phyloP scores from a whole-genome alignment of 257 asterid genomes.

The Cynanchum wilfordii region DNA sequence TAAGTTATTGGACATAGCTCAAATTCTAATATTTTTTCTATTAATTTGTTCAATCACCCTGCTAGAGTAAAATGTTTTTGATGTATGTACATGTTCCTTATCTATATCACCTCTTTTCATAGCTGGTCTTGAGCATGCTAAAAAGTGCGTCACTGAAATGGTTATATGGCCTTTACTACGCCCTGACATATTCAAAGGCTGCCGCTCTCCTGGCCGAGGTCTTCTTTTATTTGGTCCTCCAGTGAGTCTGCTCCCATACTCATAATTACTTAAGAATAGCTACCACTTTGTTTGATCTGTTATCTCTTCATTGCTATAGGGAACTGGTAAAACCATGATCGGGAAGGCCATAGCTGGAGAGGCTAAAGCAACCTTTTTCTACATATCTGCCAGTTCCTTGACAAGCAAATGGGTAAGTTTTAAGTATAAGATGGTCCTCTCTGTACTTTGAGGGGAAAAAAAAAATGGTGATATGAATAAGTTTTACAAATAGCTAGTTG shows the following conservation, averaged over 20 bases:
- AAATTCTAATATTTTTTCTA: not conserved
- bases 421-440: not conserved
- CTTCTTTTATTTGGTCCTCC: constrained; percentile 99
- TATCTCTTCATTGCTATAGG: constrained; percentile 46
- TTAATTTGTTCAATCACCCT: not conserved
- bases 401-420: constrained; percentile 95
- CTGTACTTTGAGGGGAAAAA: not conserved
- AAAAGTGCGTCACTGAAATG: constrained; percentile 98
- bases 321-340: constrained; percentile 99
- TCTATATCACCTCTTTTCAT: constrained; percentile 11
- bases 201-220: constrained; percentile 99
- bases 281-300: constrained; percentile 18
- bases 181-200: constrained; percentile 94
- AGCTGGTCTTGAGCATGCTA: constrained; percentile 99
- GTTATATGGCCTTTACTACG: constrained; percentile 98
- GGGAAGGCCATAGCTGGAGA: constrained; percentile 99
- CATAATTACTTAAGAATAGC: not conserved
- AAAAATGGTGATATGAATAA: not conserved
- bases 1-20: constrained; percentile 21
- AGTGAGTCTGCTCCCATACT: constrained; percentile 43
- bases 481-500: not conserved
- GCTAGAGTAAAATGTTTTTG: not conserved
- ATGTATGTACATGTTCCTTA: constrained; percentile 7
- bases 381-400: constrained; percentile 96
- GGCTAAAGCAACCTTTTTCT: constrained; percentile 97